Percentiles rank a stretch among this genome's conserved stretches.
phyloP scores from a whole-genome alignment of 73 alveolate species.

The Paramecium primaurelia region DNA sequence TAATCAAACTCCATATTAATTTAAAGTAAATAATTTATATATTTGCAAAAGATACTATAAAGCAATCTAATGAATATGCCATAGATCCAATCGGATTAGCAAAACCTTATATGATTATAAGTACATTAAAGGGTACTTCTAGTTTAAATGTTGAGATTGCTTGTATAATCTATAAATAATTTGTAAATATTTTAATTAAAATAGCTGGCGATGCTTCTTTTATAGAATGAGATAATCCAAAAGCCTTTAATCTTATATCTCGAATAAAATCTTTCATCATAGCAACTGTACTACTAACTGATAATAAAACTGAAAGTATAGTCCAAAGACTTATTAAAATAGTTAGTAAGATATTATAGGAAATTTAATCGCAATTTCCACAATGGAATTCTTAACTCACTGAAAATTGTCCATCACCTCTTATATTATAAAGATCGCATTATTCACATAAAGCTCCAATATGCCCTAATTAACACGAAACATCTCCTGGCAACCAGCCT shows the following conservation, averaged over 20 bases:
- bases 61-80: background rate
- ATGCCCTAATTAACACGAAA: background rate
- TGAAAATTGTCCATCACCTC: background rate
- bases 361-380: background rate
- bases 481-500: background rate
- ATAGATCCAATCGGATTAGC: background rate
- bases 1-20: background rate
- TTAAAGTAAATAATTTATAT: background rate
- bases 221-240: background rate
- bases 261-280: background rate
- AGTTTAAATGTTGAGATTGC: background rate
- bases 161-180: background rate
- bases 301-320: background rate
- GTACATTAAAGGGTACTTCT: background rate
- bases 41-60: background rate
- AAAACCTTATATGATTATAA: background rate
- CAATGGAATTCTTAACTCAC: background rate
- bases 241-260: background rate
- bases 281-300: background rate
- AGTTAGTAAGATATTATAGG: background rate
- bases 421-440: constrained; percentile 1
- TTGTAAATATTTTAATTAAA: background rate
- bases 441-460: constrained; percentile 43
- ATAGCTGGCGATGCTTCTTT: background rate
- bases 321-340: background rate